Evolutionary conservation across 148 eudicot species (phyloP), one percentile per base, ranked within the genome.

Genomic region (Rhododendron williamsianum): DNA sequence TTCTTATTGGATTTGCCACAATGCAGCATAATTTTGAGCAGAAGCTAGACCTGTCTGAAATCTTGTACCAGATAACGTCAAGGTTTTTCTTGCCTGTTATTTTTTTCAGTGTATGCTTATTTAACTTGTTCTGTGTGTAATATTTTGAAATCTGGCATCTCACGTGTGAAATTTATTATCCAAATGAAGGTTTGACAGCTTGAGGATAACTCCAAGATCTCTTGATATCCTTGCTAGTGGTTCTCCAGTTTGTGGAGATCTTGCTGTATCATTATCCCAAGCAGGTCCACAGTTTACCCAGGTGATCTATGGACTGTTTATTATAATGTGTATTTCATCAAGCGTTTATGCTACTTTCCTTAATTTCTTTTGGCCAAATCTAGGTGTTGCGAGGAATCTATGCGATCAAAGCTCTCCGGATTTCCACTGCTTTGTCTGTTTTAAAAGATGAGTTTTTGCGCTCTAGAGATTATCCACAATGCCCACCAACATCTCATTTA

Each of bases 221-320:
- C 98, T 97, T 76, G 99, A 95, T 85, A 93, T 97, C 87, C 94
- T 97, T 80, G 93, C 98, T 83, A 90, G 93, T 85, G 99, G 99
- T 80, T 87, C 99, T 88, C 99, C 99, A 77, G 98, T 97, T 89
- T 97, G 98, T 94, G 99, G 99, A 87, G 98, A 95, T 90, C 99
- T 97, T 87, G 98, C 99, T 85, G 99, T 97, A 83, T 93, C 99
- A 69, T 88, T 97, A 86, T 97, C 99, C 79, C 99, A 97, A 89
- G 92, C 98, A 71, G 96, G 98, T 83, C 99, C 98, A 69, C 99
- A 97, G 85, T 97, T 97, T 88, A 97, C 99, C 80, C 99, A 97
- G 96, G 99, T 96, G 87, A 91, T 73, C 76, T 48, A 67, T 80
- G n/a, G 3, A 9, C 72, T 19, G 12, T 77, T 21, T 43, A 30